Evolutionary conservation across 2,329 filamentous ascomycete genomes (phyloP).

Genomic region (Paraphoma chrysanthemicola): DNA sequence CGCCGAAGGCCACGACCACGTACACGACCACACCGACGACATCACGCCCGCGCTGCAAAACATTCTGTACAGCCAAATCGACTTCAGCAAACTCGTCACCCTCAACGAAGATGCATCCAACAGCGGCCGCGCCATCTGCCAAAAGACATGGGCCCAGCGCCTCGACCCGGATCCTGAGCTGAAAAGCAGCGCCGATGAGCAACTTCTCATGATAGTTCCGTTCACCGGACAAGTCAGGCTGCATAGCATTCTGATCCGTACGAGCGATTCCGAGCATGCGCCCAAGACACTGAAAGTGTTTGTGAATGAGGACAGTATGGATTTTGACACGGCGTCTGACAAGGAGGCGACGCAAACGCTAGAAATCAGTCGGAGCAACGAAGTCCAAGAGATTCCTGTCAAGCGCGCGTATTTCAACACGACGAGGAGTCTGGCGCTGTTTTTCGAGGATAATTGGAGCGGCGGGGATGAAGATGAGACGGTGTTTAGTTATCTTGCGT

Average conservation of each 20-base stretch:
- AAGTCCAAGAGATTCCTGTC: constrained; percentile 86
- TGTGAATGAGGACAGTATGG: constrained; percentile 81
- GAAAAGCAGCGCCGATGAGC: constrained; percentile 86
- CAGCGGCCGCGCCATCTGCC: constrained; percentile 75
- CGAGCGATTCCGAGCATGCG: constrained; percentile 72
- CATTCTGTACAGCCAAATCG: constrained; percentile 89
- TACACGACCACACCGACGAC: constrained; percentile 90
- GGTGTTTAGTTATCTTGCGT: constrained; percentile 81
- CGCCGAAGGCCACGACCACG: constrained; percentile 50
- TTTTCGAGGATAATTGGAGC: constrained; percentile 90
- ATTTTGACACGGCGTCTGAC: constrained; percentile 79
- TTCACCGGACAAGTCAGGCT: constrained; percentile 95
- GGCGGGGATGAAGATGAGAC: constrained; percentile 79
- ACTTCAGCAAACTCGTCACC: constrained; percentile 83
- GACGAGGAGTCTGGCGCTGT: constrained; percentile 81
- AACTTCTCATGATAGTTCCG: constrained; percentile 90
- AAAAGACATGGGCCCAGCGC: constrained; percentile 91
- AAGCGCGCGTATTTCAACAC: constrained; percentile 88
- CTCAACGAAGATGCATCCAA: constrained; percentile 78
- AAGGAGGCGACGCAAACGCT: constrained; percentile 75
- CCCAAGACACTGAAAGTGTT: constrained; percentile 87
- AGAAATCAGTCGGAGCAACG: constrained; percentile 76
- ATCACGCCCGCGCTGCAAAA: constrained; percentile 89
- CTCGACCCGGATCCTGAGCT: constrained; percentile 76
- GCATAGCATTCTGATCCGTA: constrained; percentile 85